These are phyloP conservation scores for Geum urbanum DNA, from an alignment of 306 rosid genomes.

Conservation along the genomic window DNA sequence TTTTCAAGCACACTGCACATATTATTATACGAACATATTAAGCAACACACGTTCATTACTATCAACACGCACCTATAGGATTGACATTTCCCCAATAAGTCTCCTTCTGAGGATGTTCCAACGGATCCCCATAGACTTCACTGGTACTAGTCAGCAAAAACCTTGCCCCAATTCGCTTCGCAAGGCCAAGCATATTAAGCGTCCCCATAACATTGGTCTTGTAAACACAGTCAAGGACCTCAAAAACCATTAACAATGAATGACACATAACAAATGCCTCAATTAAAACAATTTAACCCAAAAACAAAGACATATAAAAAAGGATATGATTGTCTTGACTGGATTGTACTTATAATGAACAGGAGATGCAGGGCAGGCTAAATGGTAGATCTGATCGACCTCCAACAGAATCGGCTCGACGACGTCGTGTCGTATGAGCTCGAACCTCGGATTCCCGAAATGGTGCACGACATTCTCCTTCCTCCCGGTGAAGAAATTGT, in stretches of 20 bases:
- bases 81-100: constrained; percentile 98
- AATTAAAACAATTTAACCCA: background rate
- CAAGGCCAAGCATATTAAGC: constrained; percentile 91
- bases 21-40: background rate
- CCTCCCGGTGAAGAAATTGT: constrained; percentile 85
- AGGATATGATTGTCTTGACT: constrained; percentile 93
- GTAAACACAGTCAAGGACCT: constrained; percentile 62
- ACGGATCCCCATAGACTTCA: constrained; percentile 95
- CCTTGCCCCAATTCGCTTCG: constrained; percentile 92
- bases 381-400: constrained; percentile 95
- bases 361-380: constrained; percentile 96
- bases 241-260: background rate
- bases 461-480: constrained; percentile 71
- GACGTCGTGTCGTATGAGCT: constrained; percentile 88
- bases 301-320: background rate
- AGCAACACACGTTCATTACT: background rate
- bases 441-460: constrained; percentile 71
- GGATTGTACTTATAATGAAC: constrained; percentile 93
- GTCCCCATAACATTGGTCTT: constrained; percentile 99
- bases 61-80: constrained; percentile 66
- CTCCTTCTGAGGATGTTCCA: constrained; percentile 98
- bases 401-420: constrained; percentile 84
- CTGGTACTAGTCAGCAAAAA: constrained; percentile 92
- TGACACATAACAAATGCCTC: background rate
- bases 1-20: constrained; percentile 1